A percentile compares a stretch with the other conserved stretches of the same genome.
These are phyloP conservation scores for Cryptococcus maquisensis DNA, from an alignment of 1,284 basidiomycete genomes.

Conservation along the genomic window DNA sequence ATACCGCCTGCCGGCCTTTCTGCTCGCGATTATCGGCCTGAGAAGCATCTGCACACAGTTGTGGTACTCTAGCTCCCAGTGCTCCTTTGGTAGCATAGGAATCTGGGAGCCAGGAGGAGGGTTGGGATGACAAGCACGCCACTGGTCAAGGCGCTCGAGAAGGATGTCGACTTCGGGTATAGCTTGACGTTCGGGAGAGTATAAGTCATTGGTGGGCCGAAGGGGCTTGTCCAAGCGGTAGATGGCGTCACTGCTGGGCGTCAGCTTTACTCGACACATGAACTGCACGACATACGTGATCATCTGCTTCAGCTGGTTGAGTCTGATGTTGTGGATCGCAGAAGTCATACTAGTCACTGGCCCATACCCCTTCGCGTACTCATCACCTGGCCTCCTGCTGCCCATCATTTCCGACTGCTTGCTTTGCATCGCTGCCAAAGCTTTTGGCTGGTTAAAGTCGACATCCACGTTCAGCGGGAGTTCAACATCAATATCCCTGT, in stretches of 20 bases:
- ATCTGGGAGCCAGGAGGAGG: slow-evolving; percentile 4
- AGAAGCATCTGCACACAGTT: slow-evolving; percentile 30
- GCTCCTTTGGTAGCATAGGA: slow-evolving; percentile 17
- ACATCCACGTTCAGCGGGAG: slow-evolving; percentile 30
- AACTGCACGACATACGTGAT: slow-evolving; percentile 18
- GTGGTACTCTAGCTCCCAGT: slow-evolving; percentile 31
- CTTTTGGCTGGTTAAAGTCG: slow-evolving; percentile 19
- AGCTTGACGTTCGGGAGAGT: slow-evolving; percentile 5
- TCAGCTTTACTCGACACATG: not conserved
- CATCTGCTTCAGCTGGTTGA: slow-evolving; percentile 28
- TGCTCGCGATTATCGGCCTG: slow-evolving; percentile 22
- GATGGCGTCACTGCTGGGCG: slow-evolving; percentile 21
- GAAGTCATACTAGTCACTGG: slow-evolving; percentile 29
- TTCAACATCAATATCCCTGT: slow-evolving; percentile 33
- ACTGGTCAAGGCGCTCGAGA: slow-evolving; percentile 13
- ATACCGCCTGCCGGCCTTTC: slow-evolving; percentile 15
- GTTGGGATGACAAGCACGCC: slow-evolving; percentile 18
- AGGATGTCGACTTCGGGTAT: slow-evolving; percentile 21
- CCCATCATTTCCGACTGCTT: slow-evolving; percentile 19
- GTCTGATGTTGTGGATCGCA: slow-evolving; percentile 27
- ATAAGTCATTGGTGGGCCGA: slow-evolving; percentile 3
- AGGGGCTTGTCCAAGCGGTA: slow-evolving; percentile 26
- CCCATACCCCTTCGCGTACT: slow-evolving; percentile 24
- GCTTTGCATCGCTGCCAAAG: slow-evolving; percentile 23
- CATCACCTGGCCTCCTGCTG: slow-evolving; percentile 19